phyloP scores from a whole-genome alignment of 805 yeast species.

The Barnettozyma sp. region DNA sequence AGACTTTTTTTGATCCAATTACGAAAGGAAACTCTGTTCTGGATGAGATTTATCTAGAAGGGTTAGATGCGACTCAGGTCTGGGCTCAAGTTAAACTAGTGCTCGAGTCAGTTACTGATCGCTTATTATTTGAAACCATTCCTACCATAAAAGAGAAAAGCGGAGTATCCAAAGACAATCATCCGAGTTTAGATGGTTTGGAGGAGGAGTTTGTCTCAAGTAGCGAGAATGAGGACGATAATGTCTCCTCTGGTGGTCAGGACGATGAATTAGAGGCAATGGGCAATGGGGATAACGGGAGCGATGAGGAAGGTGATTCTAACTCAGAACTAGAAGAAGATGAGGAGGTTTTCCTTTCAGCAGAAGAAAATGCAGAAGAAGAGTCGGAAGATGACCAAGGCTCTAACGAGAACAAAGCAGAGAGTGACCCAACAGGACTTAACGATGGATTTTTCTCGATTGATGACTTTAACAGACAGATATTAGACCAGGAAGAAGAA shows the following conservation, averaged over 20 bases:
- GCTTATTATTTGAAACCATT: slow-evolving; percentile 49
- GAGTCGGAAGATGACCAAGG: slow-evolving; percentile 38
- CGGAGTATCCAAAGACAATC: slow-evolving; percentile 10
- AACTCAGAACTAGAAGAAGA: slow-evolving; percentile 15
- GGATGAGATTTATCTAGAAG: slow-evolving; percentile 78
- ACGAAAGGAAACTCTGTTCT: slow-evolving; percentile 42
- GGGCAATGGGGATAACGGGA: slow-evolving; percentile 12
- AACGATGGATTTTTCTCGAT: slow-evolving; percentile 82
- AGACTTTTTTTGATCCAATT: slow-evolving; percentile 23
- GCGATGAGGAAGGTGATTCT: slow-evolving; percentile 17
- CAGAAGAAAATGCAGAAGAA: slow-evolving; percentile 21
- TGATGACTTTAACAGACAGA: slow-evolving; percentile 74
- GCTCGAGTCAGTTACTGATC: slow-evolving; percentile 68
- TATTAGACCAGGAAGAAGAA: slow-evolving; percentile 52
- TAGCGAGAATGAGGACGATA: no score
- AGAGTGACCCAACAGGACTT: slow-evolving; percentile 54
- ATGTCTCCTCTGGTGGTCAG: no score
- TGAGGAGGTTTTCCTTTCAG: slow-evolving; percentile 23
- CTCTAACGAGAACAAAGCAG: no score
- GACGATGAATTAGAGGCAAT: no score
- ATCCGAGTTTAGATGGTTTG: slow-evolving; percentile 18
- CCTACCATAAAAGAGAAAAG: slow-evolving; percentile 38
- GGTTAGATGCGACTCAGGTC: slow-evolving; percentile 83
- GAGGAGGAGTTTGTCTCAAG: no score
- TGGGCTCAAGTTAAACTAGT: slow-evolving; percentile 91